Percentiles rank a stretch among this genome's conserved stretches.
Conservation (phyloP, 1,139 yeast genomes). For the Zhuliangozyma parablackwelliae region DNA sequence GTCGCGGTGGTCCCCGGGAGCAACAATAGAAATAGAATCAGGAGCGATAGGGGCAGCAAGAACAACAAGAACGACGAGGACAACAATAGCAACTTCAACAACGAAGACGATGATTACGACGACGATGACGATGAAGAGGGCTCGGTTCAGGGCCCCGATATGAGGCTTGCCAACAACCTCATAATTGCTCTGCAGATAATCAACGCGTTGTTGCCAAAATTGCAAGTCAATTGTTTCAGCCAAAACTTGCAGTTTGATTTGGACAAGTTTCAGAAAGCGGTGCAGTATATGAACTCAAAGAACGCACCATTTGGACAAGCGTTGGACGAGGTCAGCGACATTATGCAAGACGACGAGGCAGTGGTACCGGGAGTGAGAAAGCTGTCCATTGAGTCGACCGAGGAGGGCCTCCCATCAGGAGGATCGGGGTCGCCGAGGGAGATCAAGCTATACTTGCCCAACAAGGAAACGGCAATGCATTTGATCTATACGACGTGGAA, state of each 20-base stretch:
- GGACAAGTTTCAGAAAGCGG: constrained; percentile 27
- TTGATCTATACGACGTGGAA: constrained; percentile 78
- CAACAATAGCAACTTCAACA: constrained; percentile 3
- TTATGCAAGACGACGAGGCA: constrained; percentile 18
- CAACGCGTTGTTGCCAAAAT: constrained; percentile 46
- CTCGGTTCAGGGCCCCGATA: constrained; percentile 1
- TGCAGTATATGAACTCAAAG: constrained; percentile 19
- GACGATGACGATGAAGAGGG: constrained; percentile 1
- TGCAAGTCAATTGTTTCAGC: constrained; percentile 36
- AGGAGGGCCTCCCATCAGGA: constrained; percentile 10
- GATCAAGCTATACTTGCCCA: constrained; percentile 69
- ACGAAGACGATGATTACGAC: constrained; percentile 1
- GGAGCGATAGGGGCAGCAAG: constrained; percentile 4
- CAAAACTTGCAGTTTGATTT: constrained; percentile 30
- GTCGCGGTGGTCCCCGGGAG: constrained; percentile 8
- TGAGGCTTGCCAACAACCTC: constrained; percentile 13
- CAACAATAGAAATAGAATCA: constrained; percentile 3
- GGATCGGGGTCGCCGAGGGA: constrained; percentile 25
- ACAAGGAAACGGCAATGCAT: constrained; percentile 66
- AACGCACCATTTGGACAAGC: constrained; percentile 9
- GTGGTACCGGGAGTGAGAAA: constrained; percentile 8
- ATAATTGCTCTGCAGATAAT: constrained; percentile 27
- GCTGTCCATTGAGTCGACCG: constrained; percentile 16
- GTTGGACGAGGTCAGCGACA: constrained; percentile 21
- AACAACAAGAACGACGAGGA: constrained; percentile 1